Base-by-base conservation (phyloP, 2,329 filamentous ascomycete genomes). In the Aureobasidium sp. region DNA sequence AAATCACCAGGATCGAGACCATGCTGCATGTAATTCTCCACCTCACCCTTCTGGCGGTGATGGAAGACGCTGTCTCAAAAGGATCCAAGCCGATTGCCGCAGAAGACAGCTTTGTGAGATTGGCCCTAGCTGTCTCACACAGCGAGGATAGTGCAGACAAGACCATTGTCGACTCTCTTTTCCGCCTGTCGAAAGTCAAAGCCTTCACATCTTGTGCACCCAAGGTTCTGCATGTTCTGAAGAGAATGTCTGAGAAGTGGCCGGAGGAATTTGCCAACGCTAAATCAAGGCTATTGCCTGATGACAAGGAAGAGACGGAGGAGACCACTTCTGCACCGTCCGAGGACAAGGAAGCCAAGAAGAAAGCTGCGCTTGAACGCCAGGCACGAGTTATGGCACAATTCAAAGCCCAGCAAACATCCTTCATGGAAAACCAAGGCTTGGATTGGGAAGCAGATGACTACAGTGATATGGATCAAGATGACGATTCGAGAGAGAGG, bases 381-480 rank as follows among this genome's bases (percentile, higher is more conserved):
- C 92, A 97, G 74, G 92, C 92, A 1, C 89, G 86, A 70, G 91
- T 99, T 36, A 97, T 99, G 92, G 94, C 92, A 1, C 91, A 97
- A 71, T 97, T 99, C 76, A 94, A 97, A 73, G 89, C 96, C 71
- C 93, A 99, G 71, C 95, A 97, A 72, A 93, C 95, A 75, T 94
- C 86, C 69, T 99, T 99, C 76, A 79, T 99, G 77, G 88, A 90
- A 62, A 94, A 88, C 66, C 92, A 97, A 73, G 88, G 87, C 45
- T 84, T 96, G 64, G 89, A 96, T 73, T 96, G 91, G 89, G 89
- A 88, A 14, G 88, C 92, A 63, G 84, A 91, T 53, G 90, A 89
- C n/a, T 85, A 89, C 42, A 82, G 86, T 29, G 88, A 94, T 51
- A 83, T 90, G 31, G 87, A 89, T 60, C 85, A 89, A 57, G 83